A percentile compares a stretch with the other conserved stretches of the same genome.
phyloP scores from a whole-genome alignment of 176 grass and related monocot species.

The Pharus latifolius region DNA sequence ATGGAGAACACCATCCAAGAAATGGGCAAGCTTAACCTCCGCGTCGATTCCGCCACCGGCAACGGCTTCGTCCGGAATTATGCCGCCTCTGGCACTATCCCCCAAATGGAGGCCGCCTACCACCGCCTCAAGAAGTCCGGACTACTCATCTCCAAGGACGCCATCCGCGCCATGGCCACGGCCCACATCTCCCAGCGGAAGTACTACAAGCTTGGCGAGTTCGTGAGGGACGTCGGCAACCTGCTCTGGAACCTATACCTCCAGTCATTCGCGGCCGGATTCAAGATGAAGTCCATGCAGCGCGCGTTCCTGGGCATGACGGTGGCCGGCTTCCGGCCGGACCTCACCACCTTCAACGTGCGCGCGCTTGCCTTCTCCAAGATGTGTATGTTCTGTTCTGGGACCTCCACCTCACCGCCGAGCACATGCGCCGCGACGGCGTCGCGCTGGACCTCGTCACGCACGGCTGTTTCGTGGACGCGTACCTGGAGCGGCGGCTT shows the following conservation, averaged over 20 bases:
- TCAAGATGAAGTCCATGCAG: conserved; percentile 94
- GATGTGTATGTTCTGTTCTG: conserved; percentile 98
- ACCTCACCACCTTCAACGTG: conserved; percentile 87
- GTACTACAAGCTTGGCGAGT: conserved; percentile 73
- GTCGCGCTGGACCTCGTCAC: conserved; percentile 68
- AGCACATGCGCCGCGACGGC: conserved; percentile 69
- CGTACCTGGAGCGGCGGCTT: conserved; percentile 66
- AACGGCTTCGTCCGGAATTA: conserved; percentile 70
- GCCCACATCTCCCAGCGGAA: conserved; percentile 51
- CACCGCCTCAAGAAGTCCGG: conserved; percentile 52
- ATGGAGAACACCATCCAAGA: conserved; percentile 57
- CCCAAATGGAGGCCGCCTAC: conserved; percentile 65
- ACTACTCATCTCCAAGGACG: conserved; percentile 38
- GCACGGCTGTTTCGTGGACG: conserved; percentile 71
- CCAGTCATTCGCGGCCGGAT: conserved; percentile 79
- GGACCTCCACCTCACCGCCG: conserved; percentile 81
- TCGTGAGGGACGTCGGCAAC: conserved; percentile 51
- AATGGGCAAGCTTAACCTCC: conserved; percentile 45
- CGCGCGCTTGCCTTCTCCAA: conserved; percentile 60
- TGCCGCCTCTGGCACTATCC: conserved; percentile 48
- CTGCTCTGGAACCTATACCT: conserved; percentile 80
- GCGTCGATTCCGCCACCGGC: conserved; percentile 44
- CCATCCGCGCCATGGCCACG: conserved; percentile 45
- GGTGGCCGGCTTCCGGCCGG: conserved; percentile 42
- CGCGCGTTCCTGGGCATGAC: conserved; percentile 83